Evolutionary conservation across 2,329 filamentous ascomycete species (phyloP).

Genomic region (Colletotrichum ledebouriae): DNA sequence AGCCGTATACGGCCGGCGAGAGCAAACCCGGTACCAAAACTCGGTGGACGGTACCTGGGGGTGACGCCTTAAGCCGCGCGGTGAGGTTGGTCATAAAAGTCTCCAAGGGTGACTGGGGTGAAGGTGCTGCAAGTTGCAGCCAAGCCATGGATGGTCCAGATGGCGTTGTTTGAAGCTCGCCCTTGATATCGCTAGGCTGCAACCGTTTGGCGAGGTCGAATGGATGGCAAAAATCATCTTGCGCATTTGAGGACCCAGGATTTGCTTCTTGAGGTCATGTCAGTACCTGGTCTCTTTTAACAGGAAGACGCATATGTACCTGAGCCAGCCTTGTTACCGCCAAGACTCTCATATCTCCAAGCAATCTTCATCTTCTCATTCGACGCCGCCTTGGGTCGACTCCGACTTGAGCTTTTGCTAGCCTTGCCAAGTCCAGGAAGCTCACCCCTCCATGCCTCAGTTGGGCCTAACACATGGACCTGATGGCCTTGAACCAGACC

Average conservation of each 20-base stretch:
- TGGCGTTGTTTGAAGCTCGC: slow-evolving; percentile 64
- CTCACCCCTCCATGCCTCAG: slow-evolving; percentile 84
- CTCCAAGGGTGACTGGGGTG: slow-evolving; percentile 67
- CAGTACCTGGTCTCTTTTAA: background rate
- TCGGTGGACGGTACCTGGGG: slow-evolving; percentile 77
- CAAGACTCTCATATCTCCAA: slow-evolving; percentile 93
- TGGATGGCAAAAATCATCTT: slow-evolving; percentile 74
- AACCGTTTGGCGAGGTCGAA: slow-evolving; percentile 80
- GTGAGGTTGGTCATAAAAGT: slow-evolving; percentile 72
- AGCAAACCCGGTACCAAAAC: slow-evolving; percentile 88
- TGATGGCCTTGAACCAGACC: slow-evolving; percentile 92
- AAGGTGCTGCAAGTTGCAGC: slow-evolving; percentile 38
- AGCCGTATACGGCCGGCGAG: slow-evolving; percentile 86
- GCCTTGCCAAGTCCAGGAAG: slow-evolving; percentile 77
- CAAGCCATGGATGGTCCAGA: slow-evolving; percentile 46
- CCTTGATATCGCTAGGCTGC: slow-evolving; percentile 60
- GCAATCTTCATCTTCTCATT: slow-evolving; percentile 97
- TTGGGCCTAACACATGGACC: slow-evolving; percentile 86
- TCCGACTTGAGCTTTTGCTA: slow-evolving; percentile 54
- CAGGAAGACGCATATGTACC: slow-evolving; percentile 29
- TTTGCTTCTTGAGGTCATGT: slow-evolving; percentile 19
- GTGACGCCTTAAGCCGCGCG: slow-evolving; percentile 67
- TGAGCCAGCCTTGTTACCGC: slow-evolving; percentile 49
- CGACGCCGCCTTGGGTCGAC: slow-evolving; percentile 54
- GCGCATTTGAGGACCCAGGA: slow-evolving; percentile 40